Conservation (phyloP, 495 filamentous ascomycete genomes). For the Cairneyella variabilis region DNA sequence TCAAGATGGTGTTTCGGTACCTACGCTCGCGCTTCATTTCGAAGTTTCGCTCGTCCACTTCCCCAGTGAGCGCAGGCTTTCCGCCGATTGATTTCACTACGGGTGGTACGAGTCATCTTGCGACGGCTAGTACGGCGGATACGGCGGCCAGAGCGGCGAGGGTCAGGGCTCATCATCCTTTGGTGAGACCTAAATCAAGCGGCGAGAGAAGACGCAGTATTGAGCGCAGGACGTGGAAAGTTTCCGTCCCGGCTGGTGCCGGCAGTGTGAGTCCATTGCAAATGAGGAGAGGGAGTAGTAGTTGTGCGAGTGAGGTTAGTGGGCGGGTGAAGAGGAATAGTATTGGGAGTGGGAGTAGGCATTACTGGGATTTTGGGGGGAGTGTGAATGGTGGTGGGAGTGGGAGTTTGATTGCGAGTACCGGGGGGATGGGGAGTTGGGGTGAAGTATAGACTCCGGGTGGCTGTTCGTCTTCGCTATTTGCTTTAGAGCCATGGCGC, state of each 20-base stretch:
- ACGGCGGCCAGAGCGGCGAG: slow-evolving; percentile 73
- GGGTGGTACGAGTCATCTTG: slow-evolving; percentile 34
- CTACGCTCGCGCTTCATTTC: slow-evolving; percentile 69
- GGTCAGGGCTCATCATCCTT: slow-evolving; percentile 81
- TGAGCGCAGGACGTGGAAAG: slow-evolving; percentile 50
- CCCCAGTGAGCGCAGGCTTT: slow-evolving; percentile 33
- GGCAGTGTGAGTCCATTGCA: slow-evolving; percentile 27
- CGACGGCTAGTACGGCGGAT: slow-evolving; percentile 54
- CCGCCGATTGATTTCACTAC: slow-evolving; percentile 29
- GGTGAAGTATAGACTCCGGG: too few relatives aligned
- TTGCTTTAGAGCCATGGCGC: too few relatives aligned
- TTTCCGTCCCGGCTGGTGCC: slow-evolving; percentile 39
- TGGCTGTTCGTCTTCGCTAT: too few relatives aligned
- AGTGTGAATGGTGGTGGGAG: slow-evolving; percentile 76
- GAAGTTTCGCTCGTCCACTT: slow-evolving; percentile 22
- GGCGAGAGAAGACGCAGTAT: slow-evolving; percentile 28
- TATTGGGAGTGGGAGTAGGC: slow-evolving; percentile 59
- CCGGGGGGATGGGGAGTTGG: slow-evolving; percentile 67
- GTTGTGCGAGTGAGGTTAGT: slow-evolving; percentile 60
- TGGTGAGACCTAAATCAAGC: slow-evolving; percentile 48
- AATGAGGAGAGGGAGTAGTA: slow-evolving; percentile 51
- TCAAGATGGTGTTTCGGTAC: slow-evolving; percentile 85
- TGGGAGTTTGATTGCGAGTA: slow-evolving; percentile 60
- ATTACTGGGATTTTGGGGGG: slow-evolving; percentile 85
- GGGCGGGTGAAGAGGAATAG: slow-evolving; percentile 54